These are phyloP conservation scores for Aspergillus saccharolyticus DNA, from an alignment of 495 filamentous ascomycete species.

Conservation along the genomic window DNA sequence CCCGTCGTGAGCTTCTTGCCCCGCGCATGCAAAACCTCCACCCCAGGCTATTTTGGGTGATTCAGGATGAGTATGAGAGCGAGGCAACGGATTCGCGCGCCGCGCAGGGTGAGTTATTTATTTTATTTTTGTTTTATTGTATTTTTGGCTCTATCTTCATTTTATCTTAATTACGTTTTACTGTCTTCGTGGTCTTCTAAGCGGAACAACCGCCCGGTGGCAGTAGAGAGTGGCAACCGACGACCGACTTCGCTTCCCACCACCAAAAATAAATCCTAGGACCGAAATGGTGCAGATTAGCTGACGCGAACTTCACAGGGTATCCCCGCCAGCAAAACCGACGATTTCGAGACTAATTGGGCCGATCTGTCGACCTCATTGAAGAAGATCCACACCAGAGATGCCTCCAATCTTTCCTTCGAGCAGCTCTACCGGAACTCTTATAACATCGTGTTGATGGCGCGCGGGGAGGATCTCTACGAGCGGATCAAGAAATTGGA, in stretches of 20 bases:
- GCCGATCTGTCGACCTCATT: slow-evolving; percentile 65
- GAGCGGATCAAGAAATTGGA: slow-evolving; percentile 73
- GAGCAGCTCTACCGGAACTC: slow-evolving; percentile 92
- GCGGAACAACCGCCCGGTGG: not conserved
- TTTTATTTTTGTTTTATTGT: too few relatives aligned
- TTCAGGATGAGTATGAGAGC: slow-evolving; percentile 60
- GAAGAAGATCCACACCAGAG: slow-evolving; percentile 83
- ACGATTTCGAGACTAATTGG: slow-evolving; percentile 85
- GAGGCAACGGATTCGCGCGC: slow-evolving; percentile 66
- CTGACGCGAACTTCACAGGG: slow-evolving; percentile 46
- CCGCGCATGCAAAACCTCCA: slow-evolving; percentile 15
- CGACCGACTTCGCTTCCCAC: not conserved
- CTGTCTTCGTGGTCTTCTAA: not conserved
- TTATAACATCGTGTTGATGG: slow-evolving; percentile 92
- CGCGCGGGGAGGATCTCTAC: slow-evolving; percentile 81
- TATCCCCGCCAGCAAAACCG: slow-evolving; percentile 44
- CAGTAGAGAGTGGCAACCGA: not conserved
- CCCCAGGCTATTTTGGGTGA: slow-evolving; percentile 5
- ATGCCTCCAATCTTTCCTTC: slow-evolving; percentile 85
- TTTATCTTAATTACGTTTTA: not conserved
- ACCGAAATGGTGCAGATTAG: too few relatives aligned
- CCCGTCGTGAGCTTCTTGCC: slow-evolving; percentile 8
- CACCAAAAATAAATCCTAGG: too few relatives aligned
- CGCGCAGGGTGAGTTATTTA: slow-evolving; percentile 55
- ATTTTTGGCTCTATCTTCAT: too few relatives aligned